Evolutionary conservation across 1,284 basidiomycete genomes (phyloP).

Genomic region (Fomitopsis palustris): DNA sequence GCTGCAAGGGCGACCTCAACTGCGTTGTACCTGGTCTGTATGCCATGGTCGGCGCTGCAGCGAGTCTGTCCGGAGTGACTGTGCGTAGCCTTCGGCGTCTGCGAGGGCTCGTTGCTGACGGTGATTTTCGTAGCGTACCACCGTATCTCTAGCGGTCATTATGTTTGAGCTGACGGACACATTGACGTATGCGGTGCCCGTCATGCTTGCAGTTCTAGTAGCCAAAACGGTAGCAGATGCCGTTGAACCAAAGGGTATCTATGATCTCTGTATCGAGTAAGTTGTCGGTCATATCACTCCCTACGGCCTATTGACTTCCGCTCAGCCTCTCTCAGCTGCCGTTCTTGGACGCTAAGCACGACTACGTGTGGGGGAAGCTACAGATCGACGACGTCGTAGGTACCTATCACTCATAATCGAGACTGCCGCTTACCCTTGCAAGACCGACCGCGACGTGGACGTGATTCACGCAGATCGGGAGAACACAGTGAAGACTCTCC

Average conservation of each 20-base stretch:
- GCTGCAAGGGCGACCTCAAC: slow-evolving; percentile 61
- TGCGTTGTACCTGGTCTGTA: slow-evolving; percentile 86
- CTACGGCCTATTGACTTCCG: neutral
- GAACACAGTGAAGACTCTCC: slow-evolving; percentile 73
- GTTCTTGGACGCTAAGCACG: slow-evolving; percentile 87
- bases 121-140: slow-evolving; percentile 55
- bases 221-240: slow-evolving; percentile 94
- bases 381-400: slow-evolving; percentile 76
- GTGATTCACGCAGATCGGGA: slow-evolving; percentile 61
- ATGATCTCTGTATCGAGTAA: slow-evolving; percentile 91
- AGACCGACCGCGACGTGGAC: slow-evolving; percentile 66
- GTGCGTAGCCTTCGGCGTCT: slow-evolving; percentile 32
- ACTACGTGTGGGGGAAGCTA: slow-evolving; percentile 81
- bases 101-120: neutral
- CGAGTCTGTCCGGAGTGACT: slow-evolving; percentile 85
- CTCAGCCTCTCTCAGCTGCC: slow-evolving; percentile 72
- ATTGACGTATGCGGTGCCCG: slow-evolving; percentile 90
- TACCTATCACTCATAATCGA: slow-evolving; percentile 13
- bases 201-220: slow-evolving; percentile 88
- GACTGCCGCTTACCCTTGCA: neutral
- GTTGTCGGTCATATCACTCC: slow-evolving; percentile 26
- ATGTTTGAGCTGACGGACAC: slow-evolving; percentile 97
- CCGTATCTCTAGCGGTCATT: slow-evolving; percentile 93
- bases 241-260: slow-evolving; percentile 92
- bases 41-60: slow-evolving; percentile 91